Percentiles rank a stretch among this genome's conserved stretches.
Evolutionary conservation across 129 eudicot genomes (phyloP).

Genomic region (Logfia minima): DNA sequence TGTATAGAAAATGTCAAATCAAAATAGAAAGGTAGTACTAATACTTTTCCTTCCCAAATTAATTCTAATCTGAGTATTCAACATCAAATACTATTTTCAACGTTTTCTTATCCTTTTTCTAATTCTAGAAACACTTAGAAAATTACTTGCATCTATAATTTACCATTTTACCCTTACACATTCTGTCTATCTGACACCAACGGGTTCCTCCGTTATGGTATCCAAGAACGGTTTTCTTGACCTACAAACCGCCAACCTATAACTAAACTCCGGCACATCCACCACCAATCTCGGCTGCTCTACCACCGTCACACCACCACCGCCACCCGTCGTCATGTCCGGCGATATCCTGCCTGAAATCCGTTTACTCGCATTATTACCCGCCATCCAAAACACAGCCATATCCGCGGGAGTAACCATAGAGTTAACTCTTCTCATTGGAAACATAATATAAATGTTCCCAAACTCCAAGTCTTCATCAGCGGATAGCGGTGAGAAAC

Average conservation of each 20-base stretch:
- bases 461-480: conserved; percentile 82
- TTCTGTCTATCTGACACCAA: conserved; percentile 35
- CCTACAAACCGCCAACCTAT: conserved; percentile 46
- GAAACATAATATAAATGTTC: conserved; percentile 73
- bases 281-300: conserved; percentile 41
- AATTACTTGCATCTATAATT: not conserved
- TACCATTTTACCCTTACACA: conserved; percentile 16
- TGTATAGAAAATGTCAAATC: not conserved
- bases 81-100: too few relatives aligned
- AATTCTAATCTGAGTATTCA: not conserved
- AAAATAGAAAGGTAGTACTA: too few relatives aligned
- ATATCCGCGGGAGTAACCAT: conserved; percentile 69
- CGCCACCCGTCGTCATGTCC: conserved; percentile 18
- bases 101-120: not conserved
- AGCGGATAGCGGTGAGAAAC: conserved; percentile 73
- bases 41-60: too few relatives aligned
- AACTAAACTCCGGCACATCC: conserved; percentile 47
- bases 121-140: not conserved
- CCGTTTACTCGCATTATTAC: conserved; percentile 54
- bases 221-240: conserved; percentile 70
- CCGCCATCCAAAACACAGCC: conserved; percentile 58
- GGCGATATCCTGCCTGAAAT: conserved; percentile 41
- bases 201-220: conserved; percentile 70
- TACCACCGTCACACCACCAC: conserved; percentile 30
- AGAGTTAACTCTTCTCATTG: conserved; percentile 76